Evolutionary conservation across 139 green algal genomes (phyloP).

Genomic region (Choricystis sp.): DNA sequence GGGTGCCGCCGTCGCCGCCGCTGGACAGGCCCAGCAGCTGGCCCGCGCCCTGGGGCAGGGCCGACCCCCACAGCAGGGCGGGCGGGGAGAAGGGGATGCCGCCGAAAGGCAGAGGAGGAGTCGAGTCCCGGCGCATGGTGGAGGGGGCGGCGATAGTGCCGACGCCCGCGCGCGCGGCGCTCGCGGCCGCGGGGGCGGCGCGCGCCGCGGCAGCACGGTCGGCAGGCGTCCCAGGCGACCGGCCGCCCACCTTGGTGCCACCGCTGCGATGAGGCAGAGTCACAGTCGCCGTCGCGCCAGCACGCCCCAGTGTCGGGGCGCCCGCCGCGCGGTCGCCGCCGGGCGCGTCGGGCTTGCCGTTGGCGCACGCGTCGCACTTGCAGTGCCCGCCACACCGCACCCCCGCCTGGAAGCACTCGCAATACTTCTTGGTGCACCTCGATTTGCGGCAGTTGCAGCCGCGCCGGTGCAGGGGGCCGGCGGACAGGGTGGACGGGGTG

Average conservation of each 20-base stretch:
- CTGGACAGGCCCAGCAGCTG: neutral
- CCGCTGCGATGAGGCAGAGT: neutral
- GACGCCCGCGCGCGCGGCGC: too few species aligned
- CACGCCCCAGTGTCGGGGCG: too few species aligned
- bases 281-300: too few species aligned
- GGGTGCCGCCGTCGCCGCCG: neutral
- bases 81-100: neutral
- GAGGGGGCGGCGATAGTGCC: neutral
- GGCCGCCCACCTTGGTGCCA: neutral
- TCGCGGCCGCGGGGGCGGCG: too few species aligned
- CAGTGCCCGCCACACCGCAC: conserved; percentile 68
- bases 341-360: conserved; percentile 8
- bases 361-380: conserved; percentile 68
- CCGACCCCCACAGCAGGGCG: neutral
- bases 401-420: conserved; percentile 86
- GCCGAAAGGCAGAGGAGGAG: too few species aligned
- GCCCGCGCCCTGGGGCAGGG: neutral
- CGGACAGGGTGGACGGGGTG: too few species aligned
- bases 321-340: too few species aligned
- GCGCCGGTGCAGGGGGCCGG: conserved; percentile 32
- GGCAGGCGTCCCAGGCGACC: too few species aligned
- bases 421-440: conserved; percentile 95
- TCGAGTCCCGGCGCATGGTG: too few species aligned
- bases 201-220: neutral
- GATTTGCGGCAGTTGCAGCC: conserved; percentile 74